These are phyloP conservation scores for sweet orange (Citrus sinensis) DNA, from an alignment of 345 rosid species.

Conservation along the genomic window DNA sequence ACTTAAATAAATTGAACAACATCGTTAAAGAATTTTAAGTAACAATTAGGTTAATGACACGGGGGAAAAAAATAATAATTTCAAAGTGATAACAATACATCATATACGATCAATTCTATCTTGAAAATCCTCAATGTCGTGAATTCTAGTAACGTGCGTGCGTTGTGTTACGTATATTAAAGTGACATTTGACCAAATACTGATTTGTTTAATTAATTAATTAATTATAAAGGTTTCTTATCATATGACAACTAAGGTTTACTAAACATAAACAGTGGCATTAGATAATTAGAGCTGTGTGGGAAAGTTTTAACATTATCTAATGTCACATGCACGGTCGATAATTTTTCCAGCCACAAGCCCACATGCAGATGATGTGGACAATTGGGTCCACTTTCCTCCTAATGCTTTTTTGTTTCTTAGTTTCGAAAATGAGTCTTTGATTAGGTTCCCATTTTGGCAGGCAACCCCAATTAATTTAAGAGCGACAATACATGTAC, in stretches of 20 bases:
- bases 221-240: background rate
- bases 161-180: background rate
- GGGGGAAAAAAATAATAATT: too few relatives aligned
- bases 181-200: background rate
- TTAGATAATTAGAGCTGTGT: background rate
- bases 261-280: background rate
- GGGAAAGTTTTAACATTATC: background rate
- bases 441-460: background rate
- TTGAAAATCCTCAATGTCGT: too few relatives aligned
- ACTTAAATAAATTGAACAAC: too few relatives aligned
- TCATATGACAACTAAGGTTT: background rate
- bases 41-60: too few relatives aligned
- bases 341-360: background rate
- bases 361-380: background rate
- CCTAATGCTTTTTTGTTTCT: background rate
- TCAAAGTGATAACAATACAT: too few relatives aligned
- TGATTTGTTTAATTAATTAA: background rate
- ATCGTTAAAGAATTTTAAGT: too few relatives aligned
- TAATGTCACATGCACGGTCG: slow-evolving; percentile 6
- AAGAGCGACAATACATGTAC: too few relatives aligned
- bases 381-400: background rate
- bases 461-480: background rate
- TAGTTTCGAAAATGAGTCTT: background rate
- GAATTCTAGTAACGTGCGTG: background rate
- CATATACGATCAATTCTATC: background rate